Base-by-base conservation (phyloP, 75 land plant species). In the Picea sitchensis region DNA sequence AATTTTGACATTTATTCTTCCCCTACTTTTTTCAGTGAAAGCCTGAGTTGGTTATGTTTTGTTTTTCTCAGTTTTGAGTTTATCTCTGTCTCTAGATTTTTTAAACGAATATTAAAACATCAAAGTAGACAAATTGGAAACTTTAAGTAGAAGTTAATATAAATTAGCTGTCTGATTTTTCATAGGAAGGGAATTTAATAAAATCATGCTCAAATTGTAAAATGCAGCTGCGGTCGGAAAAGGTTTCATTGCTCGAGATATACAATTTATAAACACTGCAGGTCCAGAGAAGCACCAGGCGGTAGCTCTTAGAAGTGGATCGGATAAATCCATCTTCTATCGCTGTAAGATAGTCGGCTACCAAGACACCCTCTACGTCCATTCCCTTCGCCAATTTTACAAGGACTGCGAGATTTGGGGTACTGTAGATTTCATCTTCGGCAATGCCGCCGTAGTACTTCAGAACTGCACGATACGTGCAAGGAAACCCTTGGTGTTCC, bases 281-380 rank as follows among this genome's bases (percentile, higher is more conserved):
- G 98, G 98, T 17, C 91, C 95, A 18, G 72, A 67, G 0, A 86
- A 82, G 44, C 92, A 91, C 82, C 98, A 95, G 75, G 98, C 98
- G 0, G 93, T 93, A 51, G 98, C 98, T 12, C 84, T 89, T 4
- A 86, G 95, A 13, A 80, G 87, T 51, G 76, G 77, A 13, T 89
- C 79, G 14, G 91, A 87, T 80, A 68, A 30, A 76, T 75, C 71
- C 57, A 83, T 79, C 73, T 83, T 87, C 80, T 76, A 83, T 79
- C 69, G 76, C 44, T 87, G 89, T 82, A 71, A 79, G 23, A 78
- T 91, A 14, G 76, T 83, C 6, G 90, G 87, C 14, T 89, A 84
- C 83, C 93, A 92, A 78, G 93, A 92, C 79, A 92, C 93, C 2
- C 89, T 91, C 17, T 91, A 88, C 77, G 81, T 81, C 14, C 85